These are phyloP conservation scores for Albatrellus sp. DNA, from an alignment of 1,284 basidiomycete genomes.

Conservation along the genomic window DNA sequence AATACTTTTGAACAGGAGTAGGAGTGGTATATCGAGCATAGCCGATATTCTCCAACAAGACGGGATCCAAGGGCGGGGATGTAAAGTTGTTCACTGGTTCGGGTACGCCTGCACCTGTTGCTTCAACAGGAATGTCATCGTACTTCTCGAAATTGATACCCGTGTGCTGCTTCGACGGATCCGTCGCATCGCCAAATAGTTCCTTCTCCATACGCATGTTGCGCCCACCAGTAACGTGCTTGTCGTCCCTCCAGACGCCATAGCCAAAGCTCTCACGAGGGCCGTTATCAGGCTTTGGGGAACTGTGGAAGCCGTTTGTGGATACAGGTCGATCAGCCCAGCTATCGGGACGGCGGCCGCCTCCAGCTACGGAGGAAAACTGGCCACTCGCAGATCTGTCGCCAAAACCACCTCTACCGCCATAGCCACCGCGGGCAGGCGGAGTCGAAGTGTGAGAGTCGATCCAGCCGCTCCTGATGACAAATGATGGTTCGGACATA, in stretches of 20 bases:
- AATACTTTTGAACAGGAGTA: slow-evolving; percentile 99
- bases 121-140: slow-evolving; percentile 98
- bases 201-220: slow-evolving; percentile 91
- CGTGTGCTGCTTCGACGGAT: slow-evolving; percentile 79
- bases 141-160: slow-evolving; percentile 99
- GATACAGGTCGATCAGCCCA: slow-evolving; percentile 25
- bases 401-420: slow-evolving; percentile 26
- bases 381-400: slow-evolving; percentile 33
- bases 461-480: slow-evolving; percentile 54
- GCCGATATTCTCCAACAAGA: slow-evolving; percentile 91
- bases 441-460: slow-evolving; percentile 51
- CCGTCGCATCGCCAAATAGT: slow-evolving; percentile 84
- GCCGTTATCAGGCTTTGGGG: slow-evolving; percentile 24
- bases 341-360: slow-evolving; percentile 37
- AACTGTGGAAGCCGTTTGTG: slow-evolving; percentile 21
- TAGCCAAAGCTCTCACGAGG: slow-evolving; percentile 49
- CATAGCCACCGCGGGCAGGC: slow-evolving; percentile 40
- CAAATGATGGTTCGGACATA: slow-evolving; percentile 8
- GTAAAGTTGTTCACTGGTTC: slow-evolving; percentile 87
- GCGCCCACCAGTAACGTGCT: slow-evolving; percentile 70
- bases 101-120: slow-evolving; percentile 90
- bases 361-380: slow-evolving; percentile 17
- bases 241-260: slow-evolving; percentile 85
- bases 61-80: slow-evolving; percentile 82
- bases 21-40: slow-evolving; percentile 90